These are phyloP conservation scores for Candida taoyuanica DNA, from an alignment of 805 yeast species.

Conservation along the genomic window DNA sequence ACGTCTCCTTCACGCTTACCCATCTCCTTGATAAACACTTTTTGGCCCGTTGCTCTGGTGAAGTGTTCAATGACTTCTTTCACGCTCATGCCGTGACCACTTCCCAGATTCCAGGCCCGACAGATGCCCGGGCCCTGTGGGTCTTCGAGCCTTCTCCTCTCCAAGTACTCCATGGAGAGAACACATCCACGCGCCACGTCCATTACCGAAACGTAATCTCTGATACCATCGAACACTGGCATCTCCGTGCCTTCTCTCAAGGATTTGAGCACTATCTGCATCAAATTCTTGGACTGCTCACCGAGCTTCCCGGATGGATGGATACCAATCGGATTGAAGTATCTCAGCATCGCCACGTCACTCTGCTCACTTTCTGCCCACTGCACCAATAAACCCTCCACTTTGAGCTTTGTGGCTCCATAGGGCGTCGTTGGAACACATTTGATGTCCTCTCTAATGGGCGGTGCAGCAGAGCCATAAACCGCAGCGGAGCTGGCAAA, in stretches of 20 bases:
- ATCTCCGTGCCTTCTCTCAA: slow-evolving; percentile 48
- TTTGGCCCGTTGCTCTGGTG: slow-evolving; percentile 56
- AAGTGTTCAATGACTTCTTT: slow-evolving; percentile 65
- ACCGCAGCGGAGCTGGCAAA: slow-evolving; percentile 81
- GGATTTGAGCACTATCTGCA: slow-evolving; percentile 48
- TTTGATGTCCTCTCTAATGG: slow-evolving; percentile 50
- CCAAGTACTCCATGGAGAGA: slow-evolving; percentile 59
- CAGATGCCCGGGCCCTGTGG: slow-evolving; percentile 40
- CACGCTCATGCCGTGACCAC: slow-evolving; percentile 78
- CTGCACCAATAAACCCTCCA: slow-evolving; percentile 41
- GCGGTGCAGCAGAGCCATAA: slow-evolving; percentile 75
- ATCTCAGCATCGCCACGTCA: slow-evolving; percentile 53
- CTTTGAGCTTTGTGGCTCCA: slow-evolving; percentile 64
- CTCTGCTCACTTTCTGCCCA: slow-evolving; percentile 44
- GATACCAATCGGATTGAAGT: slow-evolving; percentile 84
- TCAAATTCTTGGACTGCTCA: slow-evolving; percentile 75
- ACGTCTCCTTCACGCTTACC: slow-evolving; percentile 77
- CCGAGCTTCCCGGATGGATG: slow-evolving; percentile 79
- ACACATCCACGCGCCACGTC: slow-evolving; percentile 77
- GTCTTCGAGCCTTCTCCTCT: slow-evolving; percentile 18
- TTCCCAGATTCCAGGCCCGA: slow-evolving; percentile 81
- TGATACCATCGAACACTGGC: slow-evolving; percentile 69
- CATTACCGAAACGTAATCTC: slow-evolving; percentile 78
- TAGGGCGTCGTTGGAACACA: slow-evolving; percentile 70
- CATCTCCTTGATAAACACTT: slow-evolving; percentile 59